phyloP scores from a whole-genome alignment of 306 rosid genomes.

The cucumber (Cucumis sativus) region DNA sequence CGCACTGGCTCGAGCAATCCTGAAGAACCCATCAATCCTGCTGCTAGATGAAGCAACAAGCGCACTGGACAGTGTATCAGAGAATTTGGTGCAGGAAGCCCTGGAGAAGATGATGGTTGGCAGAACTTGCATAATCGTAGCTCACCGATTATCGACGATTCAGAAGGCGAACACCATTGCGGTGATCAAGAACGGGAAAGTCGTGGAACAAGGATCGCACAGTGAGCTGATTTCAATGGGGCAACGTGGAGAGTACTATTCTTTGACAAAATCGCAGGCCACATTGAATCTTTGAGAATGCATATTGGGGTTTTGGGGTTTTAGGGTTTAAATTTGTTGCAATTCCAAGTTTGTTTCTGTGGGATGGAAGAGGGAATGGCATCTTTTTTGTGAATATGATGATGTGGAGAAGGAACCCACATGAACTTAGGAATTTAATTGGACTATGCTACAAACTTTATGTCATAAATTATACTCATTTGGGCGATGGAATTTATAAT shows the following conservation, averaged over 20 bases:
- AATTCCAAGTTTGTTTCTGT: background rate
- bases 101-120: conserved; percentile 69
- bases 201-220: conserved; percentile 72
- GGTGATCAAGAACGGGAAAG: conserved; percentile 61
- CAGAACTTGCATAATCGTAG: conserved; percentile 66
- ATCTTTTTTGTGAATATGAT: background rate
- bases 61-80: conserved; percentile 86
- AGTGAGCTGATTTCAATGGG: conserved; percentile 52
- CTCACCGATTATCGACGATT: conserved; percentile 64
- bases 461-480: too few relatives aligned
- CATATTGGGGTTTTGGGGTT: background rate
- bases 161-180: conserved; percentile 61
- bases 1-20: conserved; percentile 70
- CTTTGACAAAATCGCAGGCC: conserved; percentile 44
- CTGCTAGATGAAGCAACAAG: conserved; percentile 85
- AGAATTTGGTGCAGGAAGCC: conserved; percentile 57
- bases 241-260: conserved; percentile 38
- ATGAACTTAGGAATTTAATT: background rate
- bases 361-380: background rate
- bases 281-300: conserved; percentile 8
- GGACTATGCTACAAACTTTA: too few relatives aligned
- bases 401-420: background rate
- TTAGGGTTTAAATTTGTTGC: background rate
- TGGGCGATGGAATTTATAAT: too few relatives aligned
- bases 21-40: conserved; percentile 72